Conservation (phyloP, 148 eudicot genomes). For the Persicaria tinctoria region DNA sequence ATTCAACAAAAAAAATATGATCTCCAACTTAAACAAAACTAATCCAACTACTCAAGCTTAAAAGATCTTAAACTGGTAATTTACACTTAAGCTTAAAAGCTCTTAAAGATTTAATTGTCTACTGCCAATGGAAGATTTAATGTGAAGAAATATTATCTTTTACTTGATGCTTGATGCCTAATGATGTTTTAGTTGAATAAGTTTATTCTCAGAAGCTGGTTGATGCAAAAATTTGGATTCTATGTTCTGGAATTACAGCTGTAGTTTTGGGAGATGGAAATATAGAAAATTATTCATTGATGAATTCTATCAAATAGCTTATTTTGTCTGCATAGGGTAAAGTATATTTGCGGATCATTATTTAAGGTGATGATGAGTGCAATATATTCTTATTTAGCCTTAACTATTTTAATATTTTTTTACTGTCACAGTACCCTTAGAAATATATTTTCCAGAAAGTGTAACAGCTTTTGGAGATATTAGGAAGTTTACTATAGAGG, state of each 20-base stretch:
- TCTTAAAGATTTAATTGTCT: too few species aligned
- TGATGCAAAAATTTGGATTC: neutral
- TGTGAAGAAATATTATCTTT: too few species aligned
- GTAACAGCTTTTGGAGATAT: neutral
- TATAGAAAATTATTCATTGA: neutral
- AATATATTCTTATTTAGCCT: too few species aligned
- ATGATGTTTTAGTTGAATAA: too few species aligned
- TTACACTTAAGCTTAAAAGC: too few species aligned
- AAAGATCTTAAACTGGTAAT: too few species aligned
- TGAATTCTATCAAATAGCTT: neutral
- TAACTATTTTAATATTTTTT: neutral
- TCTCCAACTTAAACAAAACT: too few species aligned
- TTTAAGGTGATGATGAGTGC: neutral
- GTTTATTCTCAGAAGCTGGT: too few species aligned
- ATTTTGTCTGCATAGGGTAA: neutral
- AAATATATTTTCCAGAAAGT: neutral
- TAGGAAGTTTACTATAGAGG: neutral
- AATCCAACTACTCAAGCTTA: too few species aligned
- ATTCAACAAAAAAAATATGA: too few species aligned
- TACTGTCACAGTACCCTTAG: neutral
- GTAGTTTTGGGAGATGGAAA: neutral
- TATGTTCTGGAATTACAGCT: neutral
- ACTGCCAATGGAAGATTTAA: too few species aligned
- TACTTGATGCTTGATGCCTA: too few species aligned
- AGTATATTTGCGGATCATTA: neutral